phyloP scores from a whole-genome alignment of 208 protist genomes.

The Giardia muris region DNA sequence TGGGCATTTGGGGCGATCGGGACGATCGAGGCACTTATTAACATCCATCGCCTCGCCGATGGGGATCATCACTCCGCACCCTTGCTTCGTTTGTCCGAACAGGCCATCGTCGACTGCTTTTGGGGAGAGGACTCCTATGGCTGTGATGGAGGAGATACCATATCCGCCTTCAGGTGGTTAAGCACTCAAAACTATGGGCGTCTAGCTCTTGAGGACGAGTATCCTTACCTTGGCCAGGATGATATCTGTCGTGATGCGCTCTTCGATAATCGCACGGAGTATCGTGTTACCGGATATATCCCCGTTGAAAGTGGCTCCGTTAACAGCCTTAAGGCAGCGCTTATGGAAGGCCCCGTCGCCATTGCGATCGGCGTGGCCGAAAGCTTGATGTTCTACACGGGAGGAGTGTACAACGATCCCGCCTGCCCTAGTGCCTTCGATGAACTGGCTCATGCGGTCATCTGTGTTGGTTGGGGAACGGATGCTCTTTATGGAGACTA shows the following conservation, averaged over 20 bases:
- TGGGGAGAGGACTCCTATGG: not conserved
- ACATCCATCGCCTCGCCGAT: not conserved
- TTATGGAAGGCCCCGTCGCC: constrained; percentile 12
- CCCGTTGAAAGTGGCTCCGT: not conserved
- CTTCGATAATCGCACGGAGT: not conserved
- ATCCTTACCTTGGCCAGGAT: constrained; percentile 20
- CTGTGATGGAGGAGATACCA: not conserved
- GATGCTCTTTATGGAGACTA: constrained; percentile 16
- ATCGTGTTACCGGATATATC: not conserved
- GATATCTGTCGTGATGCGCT: not conserved
- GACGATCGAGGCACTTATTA: constrained; percentile 30
- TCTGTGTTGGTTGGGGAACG: constrained; percentile 26
- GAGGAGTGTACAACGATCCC: constrained; percentile 22
- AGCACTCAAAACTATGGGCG: not conserved
- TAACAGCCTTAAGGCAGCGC: not conserved
- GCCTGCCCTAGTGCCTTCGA: not conserved
- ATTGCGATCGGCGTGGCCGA: constrained; percentile 1
- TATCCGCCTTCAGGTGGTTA: not conserved
- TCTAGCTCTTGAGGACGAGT: not conserved
- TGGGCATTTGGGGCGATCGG: constrained; percentile 31
- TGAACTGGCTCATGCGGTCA: not conserved
- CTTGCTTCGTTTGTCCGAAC: not conserved
- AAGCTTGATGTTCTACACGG: not conserved
- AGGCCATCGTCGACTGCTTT: constrained; percentile 27
- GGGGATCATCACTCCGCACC: not conserved